Evolutionary conservation across 1,284 basidiomycete species (phyloP).

Genomic region (Singerocomus inundabilis): DNA sequence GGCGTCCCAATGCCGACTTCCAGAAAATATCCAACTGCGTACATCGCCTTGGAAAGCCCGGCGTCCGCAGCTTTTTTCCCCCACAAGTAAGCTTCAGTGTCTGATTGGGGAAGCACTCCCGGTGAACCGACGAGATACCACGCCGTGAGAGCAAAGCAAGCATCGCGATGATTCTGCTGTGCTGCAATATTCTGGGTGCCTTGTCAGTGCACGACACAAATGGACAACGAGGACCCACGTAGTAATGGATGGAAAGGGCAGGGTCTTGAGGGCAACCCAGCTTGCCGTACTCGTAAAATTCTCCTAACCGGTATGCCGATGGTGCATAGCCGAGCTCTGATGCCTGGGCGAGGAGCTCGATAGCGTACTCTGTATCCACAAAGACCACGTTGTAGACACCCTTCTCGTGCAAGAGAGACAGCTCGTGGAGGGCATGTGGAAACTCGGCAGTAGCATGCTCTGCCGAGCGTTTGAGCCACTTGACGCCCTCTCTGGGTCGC

Average conservation of each 20-base stretch:
- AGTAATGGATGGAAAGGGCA: constrained; percentile 97
- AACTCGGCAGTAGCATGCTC: constrained; percentile 95
- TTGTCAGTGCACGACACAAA: constrained; percentile 10
- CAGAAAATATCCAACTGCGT: constrained; percentile 95
- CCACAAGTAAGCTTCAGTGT: constrained; percentile 97
- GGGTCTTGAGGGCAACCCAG: constrained; percentile 99
- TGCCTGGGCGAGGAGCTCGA: constrained; percentile 92
- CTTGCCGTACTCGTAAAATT: constrained; percentile 99
- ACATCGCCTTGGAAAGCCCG: constrained; percentile 92
- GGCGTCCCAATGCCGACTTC: constrained; percentile 89
- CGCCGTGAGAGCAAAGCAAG: constrained; percentile 96
- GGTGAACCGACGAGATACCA: constrained; percentile 99
- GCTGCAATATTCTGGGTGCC: constrained; percentile 87
- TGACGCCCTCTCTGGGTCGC: constrained; percentile 93
- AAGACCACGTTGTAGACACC: constrained; percentile 97
- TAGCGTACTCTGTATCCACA: constrained; percentile 93
- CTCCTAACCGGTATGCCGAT: constrained; percentile 92
- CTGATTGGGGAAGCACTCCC: constrained; percentile 95
- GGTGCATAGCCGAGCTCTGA: constrained; percentile 96
- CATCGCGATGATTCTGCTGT: constrained; percentile 95
- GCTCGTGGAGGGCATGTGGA: constrained; percentile 94
- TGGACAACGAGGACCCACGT: constrained; percentile 49
- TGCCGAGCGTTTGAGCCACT: constrained; percentile 96
- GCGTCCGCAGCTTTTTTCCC: constrained; percentile 87
- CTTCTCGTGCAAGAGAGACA: constrained; percentile 91